Evolutionary conservation across 2,329 filamentous ascomycete genomes (phyloP).

Genomic region (Claviceps pazoutovae): DNA sequence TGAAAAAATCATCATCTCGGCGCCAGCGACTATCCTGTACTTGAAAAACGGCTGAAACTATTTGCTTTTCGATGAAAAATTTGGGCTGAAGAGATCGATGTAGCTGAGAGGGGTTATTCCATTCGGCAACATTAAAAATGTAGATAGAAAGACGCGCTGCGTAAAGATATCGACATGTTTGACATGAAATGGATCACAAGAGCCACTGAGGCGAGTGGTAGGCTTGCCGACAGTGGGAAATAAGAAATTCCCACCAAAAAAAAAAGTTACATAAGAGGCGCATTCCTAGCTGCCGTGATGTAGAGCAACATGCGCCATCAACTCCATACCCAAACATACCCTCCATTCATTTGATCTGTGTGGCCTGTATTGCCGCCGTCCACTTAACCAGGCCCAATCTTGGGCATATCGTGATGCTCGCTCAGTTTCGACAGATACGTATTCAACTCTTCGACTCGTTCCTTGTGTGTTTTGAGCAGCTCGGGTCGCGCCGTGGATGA

Average conservation of each 20-base stretch:
- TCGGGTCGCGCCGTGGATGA: slow-evolving; percentile 46
- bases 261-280: background rate
- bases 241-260: background rate
- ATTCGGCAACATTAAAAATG: too few relatives aligned
- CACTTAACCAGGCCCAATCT: slow-evolving; percentile 45
- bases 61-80: too few relatives aligned
- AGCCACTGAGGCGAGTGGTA: background rate
- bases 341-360: background rate
- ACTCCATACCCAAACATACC: background rate
- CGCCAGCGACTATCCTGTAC: background rate
- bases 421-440: slow-evolving; percentile 82
- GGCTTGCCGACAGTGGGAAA: background rate
- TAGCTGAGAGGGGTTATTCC: too few relatives aligned
- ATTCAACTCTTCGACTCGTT: slow-evolving; percentile 90
- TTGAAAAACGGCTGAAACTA: too few relatives aligned
- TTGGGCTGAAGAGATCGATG: too few relatives aligned
- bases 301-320: background rate
- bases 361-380: background rate
- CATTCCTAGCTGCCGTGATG: background rate
- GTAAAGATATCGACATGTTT: background rate
- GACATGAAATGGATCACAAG: background rate
- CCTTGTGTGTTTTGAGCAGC: slow-evolving; percentile 90
- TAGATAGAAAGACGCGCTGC: too few relatives aligned
- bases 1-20: background rate
- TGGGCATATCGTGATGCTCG: slow-evolving; percentile 94